phyloP scores from a whole-genome alignment of 2,329 filamentous ascomycete genomes.

The Colletotrichum sp. region DNA sequence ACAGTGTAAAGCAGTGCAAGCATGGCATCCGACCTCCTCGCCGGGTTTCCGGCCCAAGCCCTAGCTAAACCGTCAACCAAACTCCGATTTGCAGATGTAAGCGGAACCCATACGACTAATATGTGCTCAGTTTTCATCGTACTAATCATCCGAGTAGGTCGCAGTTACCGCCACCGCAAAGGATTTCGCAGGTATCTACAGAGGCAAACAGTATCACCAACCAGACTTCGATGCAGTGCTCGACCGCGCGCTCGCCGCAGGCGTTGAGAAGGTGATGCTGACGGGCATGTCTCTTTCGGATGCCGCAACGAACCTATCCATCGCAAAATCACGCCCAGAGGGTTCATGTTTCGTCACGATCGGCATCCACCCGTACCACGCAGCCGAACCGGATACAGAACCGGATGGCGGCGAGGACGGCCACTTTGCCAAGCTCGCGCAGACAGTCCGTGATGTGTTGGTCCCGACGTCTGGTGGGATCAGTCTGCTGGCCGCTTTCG shows the following conservation, averaged over 20 bases:
- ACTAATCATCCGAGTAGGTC: constrained; percentile 26
- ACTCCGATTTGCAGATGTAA: constrained; percentile 18
- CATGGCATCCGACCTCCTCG: constrained; percentile 9
- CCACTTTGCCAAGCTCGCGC: constrained; percentile 28
- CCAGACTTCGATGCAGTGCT: constrained; percentile 47
- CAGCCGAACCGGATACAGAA: constrained; percentile 41
- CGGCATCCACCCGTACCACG: constrained; percentile 57
- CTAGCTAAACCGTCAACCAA: neutral
- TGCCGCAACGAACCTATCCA: constrained; percentile 28
- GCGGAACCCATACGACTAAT: neutral
- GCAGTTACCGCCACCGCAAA: constrained; percentile 42
- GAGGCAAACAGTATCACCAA: constrained; percentile 51
- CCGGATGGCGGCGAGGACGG: constrained; percentile 25
- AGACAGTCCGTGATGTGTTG: constrained; percentile 26
- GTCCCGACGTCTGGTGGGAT: neutral
- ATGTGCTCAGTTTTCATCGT: neutral
- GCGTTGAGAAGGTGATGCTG: constrained; percentile 46
- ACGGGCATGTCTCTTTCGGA: constrained; percentile 42
- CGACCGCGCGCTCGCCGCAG: constrained; percentile 42
- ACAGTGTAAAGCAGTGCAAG: neutral
- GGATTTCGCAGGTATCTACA: constrained; percentile 56
- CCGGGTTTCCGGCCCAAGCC: constrained; percentile 2
- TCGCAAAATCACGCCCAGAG: constrained; percentile 30
- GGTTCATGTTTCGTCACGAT: constrained; percentile 47
- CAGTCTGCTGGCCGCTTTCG: constrained; percentile 46